Evolutionary conservation across 306 rosid genomes (phyloP).

Genomic region (Lathyrus aphaca): DNA sequence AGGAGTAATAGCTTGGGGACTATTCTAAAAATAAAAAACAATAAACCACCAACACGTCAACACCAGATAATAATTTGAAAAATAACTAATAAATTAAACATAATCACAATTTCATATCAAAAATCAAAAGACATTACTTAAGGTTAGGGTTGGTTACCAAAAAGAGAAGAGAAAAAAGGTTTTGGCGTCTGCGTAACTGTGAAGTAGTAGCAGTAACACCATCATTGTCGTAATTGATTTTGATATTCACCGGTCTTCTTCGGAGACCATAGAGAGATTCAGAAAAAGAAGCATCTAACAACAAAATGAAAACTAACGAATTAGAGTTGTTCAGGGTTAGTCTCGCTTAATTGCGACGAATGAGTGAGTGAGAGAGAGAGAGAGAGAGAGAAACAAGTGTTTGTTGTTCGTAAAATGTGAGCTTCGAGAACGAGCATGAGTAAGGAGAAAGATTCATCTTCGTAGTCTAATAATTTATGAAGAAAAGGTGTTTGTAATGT

Average conservation of each 20-base stretch:
- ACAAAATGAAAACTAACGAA: too few relatives aligned
- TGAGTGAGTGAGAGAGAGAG: too few relatives aligned
- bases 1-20: too few relatives aligned
- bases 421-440: constrained; percentile 89
- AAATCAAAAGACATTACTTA: neutral
- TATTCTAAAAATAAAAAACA: too few relatives aligned
- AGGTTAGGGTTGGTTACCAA: constrained; percentile 57
- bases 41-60: too few relatives aligned
- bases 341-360: too few relatives aligned
- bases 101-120: too few relatives aligned
- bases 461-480: constrained; percentile 71
- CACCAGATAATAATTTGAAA: too few relatives aligned
- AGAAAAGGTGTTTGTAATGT: constrained; percentile 81
- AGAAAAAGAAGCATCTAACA: constrained; percentile 73
- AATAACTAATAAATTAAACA: too few relatives aligned
- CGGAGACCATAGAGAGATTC: constrained; percentile 87
- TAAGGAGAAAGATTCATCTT: constrained; percentile 77
- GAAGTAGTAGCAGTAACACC: constrained; percentile 39
- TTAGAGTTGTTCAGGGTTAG: too few relatives aligned
- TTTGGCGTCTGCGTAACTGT: constrained; percentile 65
- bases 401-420: constrained; percentile 82
- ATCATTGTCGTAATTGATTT: constrained; percentile 43
- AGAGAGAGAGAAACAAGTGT: neutral
- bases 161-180: constrained; percentile 73
- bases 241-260: constrained; percentile 69